phyloP scores from a whole-genome alignment of 2,329 filamentous ascomycete genomes.

The Pestalotiopsis sp. region DNA sequence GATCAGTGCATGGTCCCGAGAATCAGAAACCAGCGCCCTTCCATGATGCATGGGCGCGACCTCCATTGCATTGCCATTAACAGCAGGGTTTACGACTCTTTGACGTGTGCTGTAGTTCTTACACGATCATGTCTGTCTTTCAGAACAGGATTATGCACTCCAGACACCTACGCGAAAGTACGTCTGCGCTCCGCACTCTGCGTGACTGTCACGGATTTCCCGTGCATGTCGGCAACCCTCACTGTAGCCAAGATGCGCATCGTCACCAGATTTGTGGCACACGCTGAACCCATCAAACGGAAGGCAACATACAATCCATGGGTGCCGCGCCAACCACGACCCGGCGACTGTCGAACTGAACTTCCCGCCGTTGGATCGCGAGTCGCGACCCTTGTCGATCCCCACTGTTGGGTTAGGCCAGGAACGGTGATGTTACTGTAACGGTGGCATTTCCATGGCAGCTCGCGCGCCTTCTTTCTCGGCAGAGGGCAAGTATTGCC shows the following conservation, averaged over 20 bases:
- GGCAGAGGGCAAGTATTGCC: background rate
- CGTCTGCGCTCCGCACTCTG: background rate
- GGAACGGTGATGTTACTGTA: background rate
- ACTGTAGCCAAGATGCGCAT: background rate
- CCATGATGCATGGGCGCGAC: background rate
- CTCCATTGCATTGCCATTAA: background rate
- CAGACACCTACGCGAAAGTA: background rate
- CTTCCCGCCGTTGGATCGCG: background rate
- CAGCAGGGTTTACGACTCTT: background rate
- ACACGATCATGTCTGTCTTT: background rate
- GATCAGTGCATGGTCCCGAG: background rate
- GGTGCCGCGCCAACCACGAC: background rate
- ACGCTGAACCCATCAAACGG: background rate
- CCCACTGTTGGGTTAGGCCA: background rate
- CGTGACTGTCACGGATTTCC: background rate
- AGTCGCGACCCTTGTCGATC: background rate
- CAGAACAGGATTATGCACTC: background rate
- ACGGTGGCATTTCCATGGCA: background rate
- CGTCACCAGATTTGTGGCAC: background rate
- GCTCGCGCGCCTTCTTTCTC: background rate
- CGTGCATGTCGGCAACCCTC: background rate
- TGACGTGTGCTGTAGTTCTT: background rate
- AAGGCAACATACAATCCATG: background rate
- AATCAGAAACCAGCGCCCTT: background rate
- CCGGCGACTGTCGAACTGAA: background rate